Evolutionary conservation across 1,284 basidiomycete genomes (phyloP), one percentile per base, ranked within the genome.

Genomic region (Malassezia dermatis): DNA sequence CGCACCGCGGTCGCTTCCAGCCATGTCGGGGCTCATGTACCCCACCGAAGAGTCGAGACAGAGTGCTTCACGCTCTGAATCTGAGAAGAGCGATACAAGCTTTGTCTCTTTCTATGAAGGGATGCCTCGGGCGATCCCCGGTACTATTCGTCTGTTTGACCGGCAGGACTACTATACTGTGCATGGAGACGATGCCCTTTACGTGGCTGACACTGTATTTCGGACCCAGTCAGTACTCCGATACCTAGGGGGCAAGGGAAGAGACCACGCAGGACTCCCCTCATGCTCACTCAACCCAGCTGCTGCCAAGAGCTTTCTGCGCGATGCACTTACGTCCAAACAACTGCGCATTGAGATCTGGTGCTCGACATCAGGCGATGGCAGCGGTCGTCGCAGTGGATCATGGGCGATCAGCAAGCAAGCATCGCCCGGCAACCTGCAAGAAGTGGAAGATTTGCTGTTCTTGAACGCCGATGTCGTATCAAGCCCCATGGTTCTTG

Each of bases 341-440:
- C 93, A 98, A 77, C 82, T 99, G 65, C 82, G 87, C 28, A 82
- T 98, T n/a, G 89, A 98, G 77, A 94, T 98, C 51, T 74, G 65
- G 64, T 12, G 53, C n/a, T 31, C 49, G 7, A 23, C 41, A 12
- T 27, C 19, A 12, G 23, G 21, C 37, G 64, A 64, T 21, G 78
- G 81, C 82, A 0, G 82, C 81, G 66, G 71, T 41, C 53, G 84
- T 83, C 10, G 89, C 85, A 76, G 86, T 84, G 71, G 81, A 80
- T 15, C 75, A 80, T 62, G 42, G 67, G 77, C 78, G 27, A 69
- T 94, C 41, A 82, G 83, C 67, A 90, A 89, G 76, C 84, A 88
- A 79, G 90, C 90, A 0, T 91, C 89, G 4, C 94, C 94, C 0
- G 94, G 94, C 48, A 98, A 98, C 73, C 77, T 98, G 10, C 86